phyloP scores from a whole-genome alignment of 345 rosid species.

The Erodium maritimum region DNA sequence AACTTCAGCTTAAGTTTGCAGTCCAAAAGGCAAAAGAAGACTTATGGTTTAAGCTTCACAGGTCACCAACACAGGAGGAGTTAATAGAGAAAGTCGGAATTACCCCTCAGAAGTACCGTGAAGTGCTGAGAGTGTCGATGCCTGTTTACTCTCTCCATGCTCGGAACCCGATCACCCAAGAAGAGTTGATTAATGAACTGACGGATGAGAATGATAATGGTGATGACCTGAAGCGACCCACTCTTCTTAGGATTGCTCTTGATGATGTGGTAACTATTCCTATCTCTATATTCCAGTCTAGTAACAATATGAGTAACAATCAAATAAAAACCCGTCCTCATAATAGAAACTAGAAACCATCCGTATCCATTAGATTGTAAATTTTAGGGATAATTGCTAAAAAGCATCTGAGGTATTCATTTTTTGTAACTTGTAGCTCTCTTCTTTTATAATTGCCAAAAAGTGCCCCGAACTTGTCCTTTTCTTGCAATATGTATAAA shows the following conservation, averaged over 20 bases:
- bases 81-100: slow-evolving; percentile 48
- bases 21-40: slow-evolving; percentile 64
- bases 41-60: slow-evolving; percentile 47
- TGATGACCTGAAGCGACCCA: slow-evolving; percentile 54
- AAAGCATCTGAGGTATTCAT: too few relatives aligned
- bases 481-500: too few relatives aligned
- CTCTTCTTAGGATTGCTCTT: slow-evolving; percentile 90
- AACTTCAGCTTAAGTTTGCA: slow-evolving; percentile 59
- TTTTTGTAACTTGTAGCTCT: too few relatives aligned
- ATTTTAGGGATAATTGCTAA: too few relatives aligned
- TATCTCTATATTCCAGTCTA: neutral
- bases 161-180: slow-evolving; percentile 62
- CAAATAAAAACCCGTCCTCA: too few relatives aligned
- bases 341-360: too few relatives aligned
- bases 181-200: slow-evolving; percentile 68
- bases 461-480: too few relatives aligned
- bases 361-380: too few relatives aligned
- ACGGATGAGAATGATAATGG: slow-evolving; percentile 61
- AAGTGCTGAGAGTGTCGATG: slow-evolving; percentile 65
- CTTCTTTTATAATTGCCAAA: too few relatives aligned
- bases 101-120: slow-evolving; percentile 70
- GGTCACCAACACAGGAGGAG: slow-evolving; percentile 67
- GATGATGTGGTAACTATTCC: slow-evolving; percentile 70
- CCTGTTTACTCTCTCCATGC: slow-evolving; percentile 67
- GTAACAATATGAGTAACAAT: too few relatives aligned